A percentile compares a stretch with the other conserved stretches of the same genome.
Evolutionary conservation across 2,329 filamentous ascomycete species (phyloP).

Genomic region (Fusarium solani-melongenae): DNA sequence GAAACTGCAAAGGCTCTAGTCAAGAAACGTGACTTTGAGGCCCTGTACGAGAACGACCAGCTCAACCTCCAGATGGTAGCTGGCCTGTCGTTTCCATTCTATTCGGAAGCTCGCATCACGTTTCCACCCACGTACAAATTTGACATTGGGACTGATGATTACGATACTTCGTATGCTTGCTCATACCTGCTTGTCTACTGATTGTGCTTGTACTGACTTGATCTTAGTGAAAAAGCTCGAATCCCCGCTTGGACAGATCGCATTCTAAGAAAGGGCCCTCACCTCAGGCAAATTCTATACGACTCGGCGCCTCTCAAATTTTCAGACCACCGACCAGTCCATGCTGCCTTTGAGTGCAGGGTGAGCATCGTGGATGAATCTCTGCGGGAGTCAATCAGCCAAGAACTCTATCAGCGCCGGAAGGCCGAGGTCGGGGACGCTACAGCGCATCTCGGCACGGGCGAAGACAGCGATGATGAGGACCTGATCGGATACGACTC

Average conservation of each 20-base stretch:
- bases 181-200: neutral
- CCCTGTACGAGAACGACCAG: conserved; percentile 92
- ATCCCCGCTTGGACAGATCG: conserved; percentile 99
- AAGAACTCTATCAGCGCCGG: conserved; percentile 78
- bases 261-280: conserved; percentile 85
- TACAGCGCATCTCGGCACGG: conserved; percentile 63
- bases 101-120: conserved; percentile 87
- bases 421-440: conserved; percentile 73
- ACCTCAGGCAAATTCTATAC: conserved; percentile 86
- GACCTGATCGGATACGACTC: conserved; percentile 85
- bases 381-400: conserved; percentile 77
- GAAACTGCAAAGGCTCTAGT: conserved; percentile 83
- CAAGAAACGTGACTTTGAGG: conserved; percentile 77
- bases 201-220: conserved; percentile 22
- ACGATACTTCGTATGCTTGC: conserved; percentile 83
- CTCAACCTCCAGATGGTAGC: conserved; percentile 97
- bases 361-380: conserved; percentile 84
- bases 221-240: conserved; percentile 82
- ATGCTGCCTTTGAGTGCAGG: conserved; percentile 85
- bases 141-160: conserved; percentile 86
- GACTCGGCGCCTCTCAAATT: conserved; percentile 84
- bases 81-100: conserved; percentile 88
- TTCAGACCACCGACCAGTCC: conserved; percentile 97
- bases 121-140: conserved; percentile 98
- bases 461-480: conserved; percentile 76